A percentile compares a stretch with the other conserved stretches of the same genome.
Evolutionary conservation across 1,284 basidiomycete species (phyloP).

Genomic region (Mycosarcoma mackinlayi): DNA sequence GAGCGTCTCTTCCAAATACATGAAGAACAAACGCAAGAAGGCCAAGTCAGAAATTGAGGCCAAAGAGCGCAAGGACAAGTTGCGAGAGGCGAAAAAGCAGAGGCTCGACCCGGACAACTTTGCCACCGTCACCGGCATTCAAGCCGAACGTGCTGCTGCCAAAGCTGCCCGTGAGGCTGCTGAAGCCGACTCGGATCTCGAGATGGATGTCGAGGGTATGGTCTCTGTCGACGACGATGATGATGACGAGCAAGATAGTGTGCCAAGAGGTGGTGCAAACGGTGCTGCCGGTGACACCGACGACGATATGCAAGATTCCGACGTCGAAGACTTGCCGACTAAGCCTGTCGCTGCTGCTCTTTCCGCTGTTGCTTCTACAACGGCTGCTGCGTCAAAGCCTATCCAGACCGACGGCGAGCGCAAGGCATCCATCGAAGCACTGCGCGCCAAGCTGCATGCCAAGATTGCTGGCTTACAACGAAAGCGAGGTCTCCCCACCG

Average conservation of each 20-base stretch:
- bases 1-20: slow-evolving; percentile 50
- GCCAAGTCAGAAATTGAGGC: slow-evolving; percentile 60
- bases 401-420: slow-evolving; percentile 50
- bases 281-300: slow-evolving; percentile 51
- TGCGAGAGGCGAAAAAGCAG: slow-evolving; percentile 55
- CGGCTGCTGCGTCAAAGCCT: slow-evolving; percentile 10
- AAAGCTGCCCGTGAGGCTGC: slow-evolving; percentile 39
- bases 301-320: slow-evolving; percentile 45
- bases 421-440: slow-evolving; percentile 51
- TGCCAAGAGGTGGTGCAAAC: slow-evolving; percentile 10
- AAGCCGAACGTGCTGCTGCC: slow-evolving; percentile 52
- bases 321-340: slow-evolving; percentile 31
- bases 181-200: slow-evolving; percentile 42
- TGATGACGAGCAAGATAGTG: slow-evolving; percentile 26
- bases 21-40: slow-evolving; percentile 66
- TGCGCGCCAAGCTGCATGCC: slow-evolving; percentile 60
- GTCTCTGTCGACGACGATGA: slow-evolving; percentile 38
- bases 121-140: slow-evolving; percentile 55
- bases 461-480: slow-evolving; percentile 60
- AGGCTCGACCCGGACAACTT: slow-evolving; percentile 64
- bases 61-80: slow-evolving; percentile 54
- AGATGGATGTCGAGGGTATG: slow-evolving; percentile 47
- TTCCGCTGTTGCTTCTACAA: slow-evolving; percentile 2
- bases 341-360: slow-evolving; percentile 6
- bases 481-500: slow-evolving; percentile 44